Evolutionary conservation across 169 alveolate species (phyloP), one percentile per base, ranked within the genome.

Genomic region (Eimeria sp.): DNA sequence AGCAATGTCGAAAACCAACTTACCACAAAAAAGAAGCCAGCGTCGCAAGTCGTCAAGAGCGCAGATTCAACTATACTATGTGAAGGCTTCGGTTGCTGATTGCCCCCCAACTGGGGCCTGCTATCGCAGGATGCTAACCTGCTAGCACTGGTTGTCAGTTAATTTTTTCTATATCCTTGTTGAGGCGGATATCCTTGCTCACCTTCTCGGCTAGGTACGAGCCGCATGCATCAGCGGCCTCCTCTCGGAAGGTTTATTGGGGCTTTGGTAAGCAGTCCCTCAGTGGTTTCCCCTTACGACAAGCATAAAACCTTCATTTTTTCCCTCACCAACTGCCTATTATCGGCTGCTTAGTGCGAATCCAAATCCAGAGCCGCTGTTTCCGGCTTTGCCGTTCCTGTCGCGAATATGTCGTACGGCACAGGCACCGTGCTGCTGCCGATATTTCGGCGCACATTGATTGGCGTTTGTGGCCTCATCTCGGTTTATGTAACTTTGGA

Each of bases 391-490:
- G 18, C 18, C n/a, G 58, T 74, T 74, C 9, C 33, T 20, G 27
- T 74, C 58, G 64, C 76, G 66, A 90, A 9, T 23, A 90, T 90
- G 95, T 30, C 90, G 64, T 90, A 90, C 80, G 95, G 95, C 82
- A 30, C 68, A 4, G 95, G 95, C 56, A 90, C 90, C 60, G 95
- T 77, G 90, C 25, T 90, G 78, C 1, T 90, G 95, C 95, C 95
- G 56, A 90, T 90, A 56, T 60, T 76, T 60, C 95, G 95, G 90
- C 89, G 95, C 71, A 64, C 85, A 20, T 30, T 90, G 49, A 77
- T 90, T 40, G 95, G 90, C n/a, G 82, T 68, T 13, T 62, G 85
- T 20, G 89, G 76, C 71, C 40, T 78, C 10, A 90, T 90, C 52
- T 74, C 85, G 54, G 40, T 80, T 16, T 90, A 90, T 66, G 80